Conservation (phyloP, 768 basidiomycete genomes). For the Mycena filopes region DNA sequence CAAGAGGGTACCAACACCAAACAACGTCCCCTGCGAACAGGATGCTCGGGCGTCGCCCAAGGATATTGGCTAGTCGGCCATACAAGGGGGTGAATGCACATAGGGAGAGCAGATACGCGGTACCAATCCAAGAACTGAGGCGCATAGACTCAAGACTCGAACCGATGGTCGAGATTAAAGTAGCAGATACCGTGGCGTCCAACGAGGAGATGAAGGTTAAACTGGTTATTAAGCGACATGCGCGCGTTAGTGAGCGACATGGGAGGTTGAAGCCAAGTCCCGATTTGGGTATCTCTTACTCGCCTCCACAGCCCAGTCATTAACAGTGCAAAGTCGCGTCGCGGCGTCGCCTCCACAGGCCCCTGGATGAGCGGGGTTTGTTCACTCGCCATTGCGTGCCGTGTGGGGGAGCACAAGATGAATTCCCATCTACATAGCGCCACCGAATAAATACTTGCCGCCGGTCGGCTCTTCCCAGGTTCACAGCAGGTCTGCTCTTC, state of each 20-base stretch:
- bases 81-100: constrained; percentile 78
- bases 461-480: too few species aligned
- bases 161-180: constrained; percentile 69
- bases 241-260: neutral
- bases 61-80: constrained; percentile 68
- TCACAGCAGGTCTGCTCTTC: too few species aligned
- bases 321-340: constrained; percentile 24
- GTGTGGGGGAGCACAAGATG: neutral
- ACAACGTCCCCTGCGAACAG: constrained; percentile 67
- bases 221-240: too few species aligned
- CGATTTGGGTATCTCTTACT: neutral
- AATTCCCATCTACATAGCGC: too few species aligned
- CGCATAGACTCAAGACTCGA: constrained; percentile 65
- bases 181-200: constrained; percentile 68
- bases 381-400: constrained; percentile 22
- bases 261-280: neutral
- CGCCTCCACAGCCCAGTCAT: constrained; percentile 30
- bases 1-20: constrained; percentile 69
- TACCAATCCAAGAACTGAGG: constrained; percentile 72
- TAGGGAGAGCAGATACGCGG: constrained; percentile 70
- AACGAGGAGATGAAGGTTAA: constrained; percentile 24
- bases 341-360: constrained; percentile 5
- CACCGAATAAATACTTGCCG: too few species aligned
- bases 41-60: constrained; percentile 69
- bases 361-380: constrained; percentile 19